Evolutionary conservation across 139 green algal species (phyloP).

Genomic region (Tetradesmus obliquus): DNA sequence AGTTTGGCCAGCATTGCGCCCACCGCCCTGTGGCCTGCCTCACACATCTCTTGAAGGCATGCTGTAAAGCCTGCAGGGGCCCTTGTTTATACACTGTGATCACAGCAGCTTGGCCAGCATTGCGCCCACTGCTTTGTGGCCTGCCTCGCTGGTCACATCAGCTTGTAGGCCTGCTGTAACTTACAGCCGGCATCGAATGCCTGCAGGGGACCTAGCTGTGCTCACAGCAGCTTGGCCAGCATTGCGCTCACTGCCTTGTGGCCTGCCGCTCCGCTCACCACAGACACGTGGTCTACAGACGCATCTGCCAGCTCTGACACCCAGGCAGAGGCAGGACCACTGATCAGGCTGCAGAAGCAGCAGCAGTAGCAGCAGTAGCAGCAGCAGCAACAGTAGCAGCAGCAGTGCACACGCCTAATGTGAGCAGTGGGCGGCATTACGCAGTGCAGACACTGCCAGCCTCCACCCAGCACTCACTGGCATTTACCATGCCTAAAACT

Average conservation of each 20-base stretch:
- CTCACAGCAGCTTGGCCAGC: neutral
- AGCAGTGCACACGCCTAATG: too few relatives aligned
- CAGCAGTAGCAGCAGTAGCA: too few relatives aligned
- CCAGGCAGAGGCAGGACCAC: neutral
- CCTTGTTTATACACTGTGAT: neutral
- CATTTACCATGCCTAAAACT: too few relatives aligned
- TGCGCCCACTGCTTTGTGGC: neutral
- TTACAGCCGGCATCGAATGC: too few relatives aligned
- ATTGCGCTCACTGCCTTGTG: neutral
- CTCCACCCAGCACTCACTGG: too few relatives aligned
- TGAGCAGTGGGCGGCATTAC: too few relatives aligned
- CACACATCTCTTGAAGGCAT: neutral
- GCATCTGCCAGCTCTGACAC: neutral
- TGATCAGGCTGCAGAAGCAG: neutral
- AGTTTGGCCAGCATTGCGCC: neutral
- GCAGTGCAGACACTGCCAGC: too few relatives aligned
- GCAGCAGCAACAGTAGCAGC: too few relatives aligned
- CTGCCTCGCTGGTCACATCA: neutral
- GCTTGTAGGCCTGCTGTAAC: too few relatives aligned
- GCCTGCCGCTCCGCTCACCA: neutral
- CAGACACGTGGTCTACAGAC: neutral
- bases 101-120: neutral
- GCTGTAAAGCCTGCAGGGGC: too few relatives aligned
- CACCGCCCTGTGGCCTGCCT: neutral
- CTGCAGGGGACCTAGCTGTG: too few relatives aligned